Evolutionary conservation across 148 eudicot genomes (phyloP), one percentile per base, ranked within the genome.

Genomic region (Rhododendron griersonianum): DNA sequence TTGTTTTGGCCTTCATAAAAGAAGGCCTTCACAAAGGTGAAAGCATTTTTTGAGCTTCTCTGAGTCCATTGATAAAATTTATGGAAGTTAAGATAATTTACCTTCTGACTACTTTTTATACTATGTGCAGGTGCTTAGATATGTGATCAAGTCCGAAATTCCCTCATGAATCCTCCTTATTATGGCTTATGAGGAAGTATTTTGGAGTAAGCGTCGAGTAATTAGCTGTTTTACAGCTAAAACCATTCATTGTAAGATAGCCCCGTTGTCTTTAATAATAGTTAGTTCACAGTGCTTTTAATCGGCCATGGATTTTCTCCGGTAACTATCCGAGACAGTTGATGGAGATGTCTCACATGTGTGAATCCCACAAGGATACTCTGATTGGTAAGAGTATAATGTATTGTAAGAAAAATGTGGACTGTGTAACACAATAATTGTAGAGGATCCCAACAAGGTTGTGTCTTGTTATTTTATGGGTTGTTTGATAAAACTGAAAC

Each of bases 1-100:
- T 87, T 78, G 92, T 93, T 73, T 83, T 92, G 80, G 89, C 94
- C 50, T 96, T 95, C 90, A 89, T 95, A 33, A 94, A 93, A 88
- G 91, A 90, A 13, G 89, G 92, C 86, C 50, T 91, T 51, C 87
- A 89, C 57, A 90, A 85, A 37, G 89, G 90, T 79, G 15, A 87
- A 84, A 50, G 86, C 48, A 59, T 25, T 63, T 19, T 61, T 80
- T 78, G 9, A 48, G 53, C 53, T 21, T 23, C 45, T 8, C 10
- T 23, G 3, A 9, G 53, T 78, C 21, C 2, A 23, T 61, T 44
- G 14, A 48, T 4, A 0, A 1, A 57, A 1, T 45, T 25, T 15
- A 25, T 30, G 25, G 19, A 16, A 48, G n/a, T 45, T 69, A 37
- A 51, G 81, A 48, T 44, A 44, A 61, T 13, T 37, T 5, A 55